Evolutionary conservation across 2,329 filamentous ascomycete species (phyloP).

Genomic region (Fusarium lateritium): DNA sequence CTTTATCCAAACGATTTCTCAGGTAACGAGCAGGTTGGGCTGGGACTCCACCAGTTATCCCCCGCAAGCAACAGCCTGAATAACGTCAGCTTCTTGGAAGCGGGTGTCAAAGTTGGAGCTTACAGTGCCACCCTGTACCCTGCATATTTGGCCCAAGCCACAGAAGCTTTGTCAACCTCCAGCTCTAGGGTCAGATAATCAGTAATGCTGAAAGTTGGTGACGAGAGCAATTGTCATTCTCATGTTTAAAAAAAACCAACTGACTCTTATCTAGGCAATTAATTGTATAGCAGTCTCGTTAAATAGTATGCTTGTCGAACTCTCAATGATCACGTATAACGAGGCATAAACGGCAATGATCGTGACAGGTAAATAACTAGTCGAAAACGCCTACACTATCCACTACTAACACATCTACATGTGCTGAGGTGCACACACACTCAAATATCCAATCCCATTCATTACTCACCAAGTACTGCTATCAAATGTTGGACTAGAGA

Average conservation of each 20-base stretch:
- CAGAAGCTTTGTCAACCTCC: background rate
- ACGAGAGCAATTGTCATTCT: background rate
- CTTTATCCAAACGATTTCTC: slow-evolving; percentile 12
- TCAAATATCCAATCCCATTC: background rate
- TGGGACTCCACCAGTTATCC: slow-evolving; percentile 13
- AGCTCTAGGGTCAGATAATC: background rate
- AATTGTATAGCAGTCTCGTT: too few relatives aligned
- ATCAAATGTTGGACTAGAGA: background rate
- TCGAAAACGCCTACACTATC: too few relatives aligned
- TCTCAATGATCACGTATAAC: too few relatives aligned
- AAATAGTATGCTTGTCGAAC: too few relatives aligned
- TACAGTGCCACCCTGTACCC: background rate
- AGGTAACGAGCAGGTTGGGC: slow-evolving; percentile 16
- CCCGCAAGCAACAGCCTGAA: slow-evolving; percentile 10
- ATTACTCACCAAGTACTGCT: background rate
- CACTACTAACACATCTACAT: too few relatives aligned
- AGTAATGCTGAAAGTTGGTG: background rate
- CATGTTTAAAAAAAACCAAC: too few relatives aligned
- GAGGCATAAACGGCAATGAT: too few relatives aligned
- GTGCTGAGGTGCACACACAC: background rate
- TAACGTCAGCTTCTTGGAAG: slow-evolving; percentile 16
- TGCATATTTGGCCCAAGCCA: background rate
- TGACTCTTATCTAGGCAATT: too few relatives aligned
- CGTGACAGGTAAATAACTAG: too few relatives aligned
- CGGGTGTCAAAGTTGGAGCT: slow-evolving; percentile 1